A percentile compares a stretch with the other conserved stretches of the same genome.
Evolutionary conservation across 345 rosid genomes (phyloP).

Genomic region (Chamaenerion angustifolium): DNA sequence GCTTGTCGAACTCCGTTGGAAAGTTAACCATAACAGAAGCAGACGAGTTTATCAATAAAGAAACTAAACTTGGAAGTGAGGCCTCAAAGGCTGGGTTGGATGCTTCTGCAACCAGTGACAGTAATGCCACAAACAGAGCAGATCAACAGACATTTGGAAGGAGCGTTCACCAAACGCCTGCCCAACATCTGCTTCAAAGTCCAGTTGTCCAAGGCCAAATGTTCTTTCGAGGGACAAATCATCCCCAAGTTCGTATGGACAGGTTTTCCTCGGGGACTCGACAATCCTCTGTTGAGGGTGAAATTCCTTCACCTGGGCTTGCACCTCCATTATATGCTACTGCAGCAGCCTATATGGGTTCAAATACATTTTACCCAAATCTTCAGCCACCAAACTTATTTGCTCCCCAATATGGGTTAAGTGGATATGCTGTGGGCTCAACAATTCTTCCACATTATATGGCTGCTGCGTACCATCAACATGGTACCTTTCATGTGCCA

Average conservation of each 20-base stretch:
- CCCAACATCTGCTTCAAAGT: constrained; percentile 22
- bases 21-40: constrained; percentile 16
- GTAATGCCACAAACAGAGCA: constrained; percentile 29
- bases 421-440: constrained; percentile 53
- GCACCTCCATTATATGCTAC: constrained; percentile 51
- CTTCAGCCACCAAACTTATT: constrained; percentile 56
- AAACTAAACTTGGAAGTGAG: constrained; percentile 23
- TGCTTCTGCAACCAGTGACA: constrained; percentile 19
- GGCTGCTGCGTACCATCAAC: constrained; percentile 66
- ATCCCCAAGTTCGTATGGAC: constrained; percentile 20
- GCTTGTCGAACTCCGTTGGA: constrained; percentile 21
- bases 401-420: constrained; percentile 52
- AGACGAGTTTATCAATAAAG: constrained; percentile 24
- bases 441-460: constrained; percentile 49
- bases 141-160: constrained; percentile 44
- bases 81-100: constrained; percentile 25
- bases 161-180: constrained; percentile 28
- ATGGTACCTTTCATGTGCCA: constrained; percentile 44
- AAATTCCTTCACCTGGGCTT: constrained; percentile 51
- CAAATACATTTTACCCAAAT: constrained; percentile 60
- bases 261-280: constrained; percentile 27
- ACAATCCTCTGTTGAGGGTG: constrained; percentile 36
- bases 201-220: constrained; percentile 25
- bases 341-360: constrained; percentile 52
- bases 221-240: constrained; percentile 30